Percentiles rank a stretch among this genome's conserved stretches.
Conservation (phyloP, 2,329 filamentous ascomycete genomes). For the Ampelomyces quisqualis region DNA sequence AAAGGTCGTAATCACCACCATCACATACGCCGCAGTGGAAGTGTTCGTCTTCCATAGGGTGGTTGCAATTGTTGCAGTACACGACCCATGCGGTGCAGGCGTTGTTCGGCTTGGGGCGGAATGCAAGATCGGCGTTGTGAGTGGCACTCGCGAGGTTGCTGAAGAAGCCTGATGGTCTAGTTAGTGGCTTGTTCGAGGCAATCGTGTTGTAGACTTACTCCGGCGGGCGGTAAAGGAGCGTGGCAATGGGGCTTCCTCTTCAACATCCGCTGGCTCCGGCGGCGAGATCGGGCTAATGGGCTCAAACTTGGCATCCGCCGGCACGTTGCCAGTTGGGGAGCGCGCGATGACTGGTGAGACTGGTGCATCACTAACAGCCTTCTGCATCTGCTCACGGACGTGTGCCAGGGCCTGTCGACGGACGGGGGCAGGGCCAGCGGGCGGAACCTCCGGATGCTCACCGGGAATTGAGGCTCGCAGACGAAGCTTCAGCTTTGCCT, state of each 20-base stretch:
- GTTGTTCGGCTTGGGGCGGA: conserved; percentile 45
- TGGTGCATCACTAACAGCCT: conserved; percentile 22
- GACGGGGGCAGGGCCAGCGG: conserved; percentile 17
- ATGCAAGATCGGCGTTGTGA: conserved; percentile 34
- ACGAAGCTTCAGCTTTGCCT: conserved; percentile 96
- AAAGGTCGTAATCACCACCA: conserved; percentile 91
- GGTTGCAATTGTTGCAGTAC: conserved; percentile 89
- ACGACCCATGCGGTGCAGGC: conserved; percentile 68
- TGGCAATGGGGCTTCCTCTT: conserved; percentile 46
- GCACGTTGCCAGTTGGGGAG: conserved; percentile 18
- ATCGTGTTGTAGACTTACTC: conserved; percentile 24
- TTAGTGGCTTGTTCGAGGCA: conserved; percentile 11
- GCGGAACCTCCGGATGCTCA: conserved; percentile 47
- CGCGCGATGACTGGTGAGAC: conserved; percentile 32
- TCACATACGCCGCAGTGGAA: conserved; percentile 96
- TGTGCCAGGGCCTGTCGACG: no score
- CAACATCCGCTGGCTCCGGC: conserved; percentile 18
- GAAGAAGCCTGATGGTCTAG: conserved; percentile 28
- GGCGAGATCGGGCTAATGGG: conserved; percentile 28
- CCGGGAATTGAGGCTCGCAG: conserved; percentile 67
- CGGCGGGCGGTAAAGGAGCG: conserved; percentile 42
- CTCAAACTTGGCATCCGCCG: conserved; percentile 18
- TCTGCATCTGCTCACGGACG: conserved; percentile 31
- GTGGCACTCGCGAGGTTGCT: conserved; percentile 31
- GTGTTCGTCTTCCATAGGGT: conserved; percentile 75